Percentiles rank a stretch among this genome's conserved stretches.
These are phyloP conservation scores for Aquilaria agallochum DNA, from an alignment of 441 rosid species.

Conservation along the genomic window DNA sequence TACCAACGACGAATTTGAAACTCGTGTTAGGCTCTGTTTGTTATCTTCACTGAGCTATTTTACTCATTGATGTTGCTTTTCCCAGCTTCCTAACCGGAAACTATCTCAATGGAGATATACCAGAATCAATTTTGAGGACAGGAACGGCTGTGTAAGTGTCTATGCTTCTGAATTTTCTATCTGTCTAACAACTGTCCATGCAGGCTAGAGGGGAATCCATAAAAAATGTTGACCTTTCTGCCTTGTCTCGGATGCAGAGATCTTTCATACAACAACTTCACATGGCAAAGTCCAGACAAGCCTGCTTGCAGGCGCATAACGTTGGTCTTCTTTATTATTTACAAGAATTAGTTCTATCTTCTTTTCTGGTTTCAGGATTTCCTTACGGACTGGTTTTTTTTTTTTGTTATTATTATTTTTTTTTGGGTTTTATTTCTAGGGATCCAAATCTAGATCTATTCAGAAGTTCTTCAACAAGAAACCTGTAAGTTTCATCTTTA, in stretches of 20 bases:
- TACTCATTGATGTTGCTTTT: constrained; percentile 1
- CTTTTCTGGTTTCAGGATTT: background rate
- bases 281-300: constrained; percentile 20
- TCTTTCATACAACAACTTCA: constrained; percentile 36
- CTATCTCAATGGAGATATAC: constrained; percentile 30
- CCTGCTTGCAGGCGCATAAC: constrained; percentile 20
- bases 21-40: constrained; percentile 26
- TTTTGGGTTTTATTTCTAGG: constrained; percentile 12
- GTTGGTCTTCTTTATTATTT: constrained; percentile 7
- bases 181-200: background rate
- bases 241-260: constrained; percentile 23
- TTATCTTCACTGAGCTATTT: background rate
- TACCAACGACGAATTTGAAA: background rate
- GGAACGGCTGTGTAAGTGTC: constrained; percentile 29
- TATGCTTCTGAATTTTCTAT: constrained; percentile 1
- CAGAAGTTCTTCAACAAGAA: constrained; percentile 23
- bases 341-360: background rate
- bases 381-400: background rate
- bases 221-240: background rate
- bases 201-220: background rate
- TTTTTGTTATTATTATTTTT: constrained; percentile 5
- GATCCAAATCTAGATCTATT: constrained; percentile 24
- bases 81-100: constrained; percentile 39
- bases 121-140: constrained; percentile 20
- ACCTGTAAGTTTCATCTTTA: constrained; percentile 22